These are phyloP conservation scores for Adansonia rubrostipa DNA, from an alignment of 441 rosid genomes.

Conservation along the genomic window DNA sequence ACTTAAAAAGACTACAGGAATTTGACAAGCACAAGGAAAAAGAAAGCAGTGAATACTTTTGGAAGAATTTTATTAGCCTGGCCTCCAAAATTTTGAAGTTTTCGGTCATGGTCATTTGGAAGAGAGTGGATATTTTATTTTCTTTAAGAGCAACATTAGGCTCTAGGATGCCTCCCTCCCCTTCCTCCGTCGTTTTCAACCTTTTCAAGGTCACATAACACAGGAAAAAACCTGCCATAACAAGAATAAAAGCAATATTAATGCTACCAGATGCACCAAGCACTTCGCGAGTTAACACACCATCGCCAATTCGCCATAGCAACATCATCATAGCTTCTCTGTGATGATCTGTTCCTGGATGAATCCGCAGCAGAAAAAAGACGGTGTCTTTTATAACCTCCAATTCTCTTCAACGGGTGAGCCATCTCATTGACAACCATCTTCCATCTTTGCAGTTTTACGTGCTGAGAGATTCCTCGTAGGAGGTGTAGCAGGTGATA, in stretches of 20 bases:
- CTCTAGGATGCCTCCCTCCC: no score
- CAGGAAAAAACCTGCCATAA: not conserved
- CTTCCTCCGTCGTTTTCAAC: no score
- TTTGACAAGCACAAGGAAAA: constrained; percentile 22
- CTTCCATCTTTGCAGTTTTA: constrained; percentile 48
- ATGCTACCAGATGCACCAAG: not conserved
- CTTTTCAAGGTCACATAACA: not conserved
- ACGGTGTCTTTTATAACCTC: constrained; percentile 55
- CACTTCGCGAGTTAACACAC: constrained; percentile 39
- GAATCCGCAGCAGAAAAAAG: constrained; percentile 55
- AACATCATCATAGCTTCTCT: constrained; percentile 52
- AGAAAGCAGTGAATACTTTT: constrained; percentile 26
- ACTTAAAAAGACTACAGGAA: not conserved
- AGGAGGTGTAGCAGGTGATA: constrained; percentile 62
- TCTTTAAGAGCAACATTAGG: constrained; percentile 8
- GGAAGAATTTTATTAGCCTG: constrained; percentile 34
- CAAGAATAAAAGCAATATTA: not conserved
- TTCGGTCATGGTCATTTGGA: constrained; percentile 82
- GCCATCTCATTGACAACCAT: constrained; percentile 53
- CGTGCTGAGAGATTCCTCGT: constrained; percentile 45
- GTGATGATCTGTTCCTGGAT: constrained; percentile 62
- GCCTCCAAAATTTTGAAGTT: constrained; percentile 88
- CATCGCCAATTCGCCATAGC: constrained; percentile 29
- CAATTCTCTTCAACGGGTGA: constrained; percentile 59
- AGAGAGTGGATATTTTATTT: constrained; percentile 53